Percentiles rank a stretch among this genome's conserved stretches.
phyloP scores from a whole-genome alignment of 148 eudicot species.

The Camellia granthamiana region DNA sequence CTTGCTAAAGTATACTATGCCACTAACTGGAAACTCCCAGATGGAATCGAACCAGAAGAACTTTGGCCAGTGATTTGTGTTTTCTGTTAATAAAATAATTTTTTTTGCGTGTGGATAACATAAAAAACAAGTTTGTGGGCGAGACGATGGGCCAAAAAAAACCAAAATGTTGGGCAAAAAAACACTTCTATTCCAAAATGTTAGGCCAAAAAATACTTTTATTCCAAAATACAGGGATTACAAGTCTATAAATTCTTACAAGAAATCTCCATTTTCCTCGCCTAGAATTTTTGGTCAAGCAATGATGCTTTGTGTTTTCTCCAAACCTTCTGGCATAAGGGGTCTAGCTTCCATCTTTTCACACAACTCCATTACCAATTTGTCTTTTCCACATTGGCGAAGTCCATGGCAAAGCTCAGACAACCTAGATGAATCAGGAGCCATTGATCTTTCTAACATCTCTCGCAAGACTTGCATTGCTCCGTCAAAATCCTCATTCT shows the following conservation, averaged over 20 bases:
- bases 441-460: constrained; percentile 55
- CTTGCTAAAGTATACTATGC: too few relatives aligned
- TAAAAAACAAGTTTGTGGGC: too few relatives aligned
- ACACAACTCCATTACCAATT: constrained; percentile 40
- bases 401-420: constrained; percentile 49
- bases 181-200: too few relatives aligned
- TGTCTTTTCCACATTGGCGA: constrained; percentile 44
- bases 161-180: too few relatives aligned
- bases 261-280: not conserved
- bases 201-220: too few relatives aligned
- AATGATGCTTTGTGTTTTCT: constrained; percentile 1
- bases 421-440: constrained; percentile 2
- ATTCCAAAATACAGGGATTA: too few relatives aligned
- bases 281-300: not conserved
- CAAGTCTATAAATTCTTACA: constrained; percentile 6
- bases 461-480: constrained; percentile 55
- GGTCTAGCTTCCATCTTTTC: constrained; percentile 43
- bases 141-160: too few relatives aligned
- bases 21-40: too few relatives aligned
- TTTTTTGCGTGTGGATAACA: too few relatives aligned
- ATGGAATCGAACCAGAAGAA: too few relatives aligned
- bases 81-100: too few relatives aligned
- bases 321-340: constrained; percentile 30
- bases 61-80: too few relatives aligned
- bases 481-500: constrained; percentile 76